Percentiles rank a stretch among this genome's conserved stretches.
Conservation (phyloP, 495 filamentous ascomycete species). For the Trichoderma asperelloides region DNA sequence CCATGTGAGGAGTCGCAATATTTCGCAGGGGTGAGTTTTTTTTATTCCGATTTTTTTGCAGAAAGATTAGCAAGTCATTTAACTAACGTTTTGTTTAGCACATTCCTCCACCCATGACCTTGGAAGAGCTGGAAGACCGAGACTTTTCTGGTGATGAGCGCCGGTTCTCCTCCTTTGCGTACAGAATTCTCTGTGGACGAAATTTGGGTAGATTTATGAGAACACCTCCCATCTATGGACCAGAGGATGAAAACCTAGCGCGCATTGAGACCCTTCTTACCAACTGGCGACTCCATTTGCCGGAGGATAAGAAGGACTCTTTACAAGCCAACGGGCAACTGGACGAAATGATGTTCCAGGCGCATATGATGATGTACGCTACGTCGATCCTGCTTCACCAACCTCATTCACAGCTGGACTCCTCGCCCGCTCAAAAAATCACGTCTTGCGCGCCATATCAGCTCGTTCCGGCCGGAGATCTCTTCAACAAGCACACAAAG, state of each 20-base stretch:
- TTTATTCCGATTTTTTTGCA: not conserved
- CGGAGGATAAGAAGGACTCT: slow-evolving; percentile 62
- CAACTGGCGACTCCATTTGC: slow-evolving; percentile 77
- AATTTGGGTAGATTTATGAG: slow-evolving; percentile 69
- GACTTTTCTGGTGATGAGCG: slow-evolving; percentile 49
- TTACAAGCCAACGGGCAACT: slow-evolving; percentile 57
- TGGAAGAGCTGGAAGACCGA: slow-evolving; percentile 64
- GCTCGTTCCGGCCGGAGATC: slow-evolving; percentile 44
- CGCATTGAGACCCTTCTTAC: slow-evolving; percentile 67
- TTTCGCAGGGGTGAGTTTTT: slow-evolving; percentile 44
- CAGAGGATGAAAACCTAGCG: slow-evolving; percentile 35
- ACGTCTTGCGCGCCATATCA: slow-evolving; percentile 50
- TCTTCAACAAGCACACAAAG: slow-evolving; percentile 62
- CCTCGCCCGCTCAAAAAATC: slow-evolving; percentile 43
- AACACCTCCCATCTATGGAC: slow-evolving; percentile 35
- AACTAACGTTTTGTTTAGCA: slow-evolving; percentile 30
- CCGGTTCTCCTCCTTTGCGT: slow-evolving; percentile 69
- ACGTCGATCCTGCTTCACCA: slow-evolving; percentile 68
- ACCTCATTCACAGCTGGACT: slow-evolving; percentile 53
- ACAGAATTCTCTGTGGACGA: slow-evolving; percentile 64
- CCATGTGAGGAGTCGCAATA: slow-evolving; percentile 74
- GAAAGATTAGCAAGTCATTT: not conserved
- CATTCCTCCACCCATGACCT: slow-evolving; percentile 51
- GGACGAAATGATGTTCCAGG: slow-evolving; percentile 90
- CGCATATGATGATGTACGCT: slow-evolving; percentile 71